phyloP scores from a whole-genome alignment of 108 stramenopile genomes.

The Cyclotella distinguenda region DNA sequence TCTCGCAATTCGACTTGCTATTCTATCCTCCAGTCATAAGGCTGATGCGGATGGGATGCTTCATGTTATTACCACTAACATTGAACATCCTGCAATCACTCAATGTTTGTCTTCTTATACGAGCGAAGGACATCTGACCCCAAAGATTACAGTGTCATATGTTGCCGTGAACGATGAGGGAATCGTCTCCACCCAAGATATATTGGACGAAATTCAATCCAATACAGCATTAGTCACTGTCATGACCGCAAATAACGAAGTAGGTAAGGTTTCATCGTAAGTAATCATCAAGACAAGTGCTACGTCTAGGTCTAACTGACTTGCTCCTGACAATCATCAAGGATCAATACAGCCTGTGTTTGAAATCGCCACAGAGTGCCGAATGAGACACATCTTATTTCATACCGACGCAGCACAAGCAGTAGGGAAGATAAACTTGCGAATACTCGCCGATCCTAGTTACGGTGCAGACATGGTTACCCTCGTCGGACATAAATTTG shows the following conservation, averaged over 20 bases:
- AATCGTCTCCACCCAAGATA: slow-evolving; percentile 59
- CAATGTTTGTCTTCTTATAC: slow-evolving; percentile 65
- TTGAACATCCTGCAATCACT: slow-evolving; percentile 93
- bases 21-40: slow-evolving; percentile 43
- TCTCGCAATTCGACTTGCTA: slow-evolving; percentile 84
- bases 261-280: too few relatives aligned
- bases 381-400: slow-evolving; percentile 70
- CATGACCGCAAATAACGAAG: slow-evolving; percentile 98
- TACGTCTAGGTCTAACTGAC: too few relatives aligned
- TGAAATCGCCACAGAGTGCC: slow-evolving; percentile 70
- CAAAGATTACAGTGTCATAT: slow-evolving; percentile 59
- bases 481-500: slow-evolving; percentile 97
- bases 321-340: too few relatives aligned
- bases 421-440: slow-evolving; percentile 86
- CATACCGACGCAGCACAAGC: slow-evolving; percentile 98
- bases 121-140: slow-evolving; percentile 26
- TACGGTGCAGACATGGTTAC: slow-evolving; percentile 91
- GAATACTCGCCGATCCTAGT: slow-evolving; percentile 45
- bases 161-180: slow-evolving; percentile 87
- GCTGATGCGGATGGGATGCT: slow-evolving; percentile 16
- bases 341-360: slow-evolving; percentile 90
- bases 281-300: too few relatives aligned
- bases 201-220: slow-evolving; percentile 65
- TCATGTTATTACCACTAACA: slow-evolving; percentile 87
- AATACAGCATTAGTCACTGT: slow-evolving; percentile 90